These are phyloP conservation scores for Agapanthus africanus DNA, from an alignment of 106 monocot species.

Conservation along the genomic window DNA sequence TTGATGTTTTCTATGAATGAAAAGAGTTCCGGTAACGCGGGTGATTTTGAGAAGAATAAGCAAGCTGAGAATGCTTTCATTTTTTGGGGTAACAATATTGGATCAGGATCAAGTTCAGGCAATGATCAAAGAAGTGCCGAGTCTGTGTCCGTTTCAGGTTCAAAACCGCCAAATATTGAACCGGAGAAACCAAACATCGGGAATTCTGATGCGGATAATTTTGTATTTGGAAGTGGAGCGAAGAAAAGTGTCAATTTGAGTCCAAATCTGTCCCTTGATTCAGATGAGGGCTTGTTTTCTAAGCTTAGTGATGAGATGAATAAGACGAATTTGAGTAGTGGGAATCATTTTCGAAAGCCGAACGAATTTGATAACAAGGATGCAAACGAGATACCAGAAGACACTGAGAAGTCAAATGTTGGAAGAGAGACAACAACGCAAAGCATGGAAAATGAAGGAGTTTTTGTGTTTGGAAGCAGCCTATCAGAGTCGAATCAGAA, in stretches of 20 bases:
- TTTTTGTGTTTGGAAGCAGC: constrained; percentile 20
- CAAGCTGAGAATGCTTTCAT: constrained; percentile 2
- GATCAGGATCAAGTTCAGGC: no score
- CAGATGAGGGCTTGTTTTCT: constrained; percentile 8
- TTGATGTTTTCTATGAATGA: no score
- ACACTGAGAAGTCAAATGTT: background rate
- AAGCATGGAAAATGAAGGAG: background rate
- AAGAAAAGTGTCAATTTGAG: constrained; percentile 2
- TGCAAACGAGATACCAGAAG: background rate
- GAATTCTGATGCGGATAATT: background rate
- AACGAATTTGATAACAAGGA: background rate
- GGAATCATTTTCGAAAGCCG: background rate
- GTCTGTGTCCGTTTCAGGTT: no score
- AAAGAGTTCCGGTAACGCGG: background rate
- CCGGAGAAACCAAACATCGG: background rate
- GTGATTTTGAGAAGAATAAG: background rate
- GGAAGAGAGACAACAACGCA: background rate
- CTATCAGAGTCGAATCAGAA: constrained; percentile 23
- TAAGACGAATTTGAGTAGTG: constrained; percentile 35
- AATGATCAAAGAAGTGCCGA: no score
- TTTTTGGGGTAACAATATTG: background rate
- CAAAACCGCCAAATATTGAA: background rate
- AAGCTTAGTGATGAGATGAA: constrained; percentile 39
- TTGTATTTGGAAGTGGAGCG: constrained; percentile 13
- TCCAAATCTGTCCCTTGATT: background rate